These are phyloP conservation scores for Aphanomyces stellatus DNA, from an alignment of 352 stramenopile species.

Conservation along the genomic window DNA sequence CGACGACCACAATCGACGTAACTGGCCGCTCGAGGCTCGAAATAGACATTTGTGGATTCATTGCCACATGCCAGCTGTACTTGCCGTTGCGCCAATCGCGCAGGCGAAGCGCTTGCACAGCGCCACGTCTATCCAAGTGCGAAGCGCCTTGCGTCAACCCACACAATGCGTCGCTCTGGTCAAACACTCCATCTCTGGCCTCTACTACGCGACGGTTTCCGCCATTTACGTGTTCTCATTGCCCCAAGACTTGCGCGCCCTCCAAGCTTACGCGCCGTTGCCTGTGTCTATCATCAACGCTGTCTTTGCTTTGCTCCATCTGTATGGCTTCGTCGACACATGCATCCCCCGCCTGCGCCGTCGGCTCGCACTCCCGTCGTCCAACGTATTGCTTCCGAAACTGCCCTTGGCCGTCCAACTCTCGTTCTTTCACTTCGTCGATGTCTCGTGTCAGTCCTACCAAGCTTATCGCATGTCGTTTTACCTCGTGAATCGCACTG, in stretches of 20 bases:
- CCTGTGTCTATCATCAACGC: background rate
- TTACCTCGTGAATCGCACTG: background rate
- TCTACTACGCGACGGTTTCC: background rate
- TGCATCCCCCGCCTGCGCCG: background rate
- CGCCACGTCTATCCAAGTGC: too few species aligned
- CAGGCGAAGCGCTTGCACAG: too few species aligned
- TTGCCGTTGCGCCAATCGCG: too few species aligned
- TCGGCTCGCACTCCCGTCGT: too few species aligned
- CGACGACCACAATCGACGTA: too few species aligned
- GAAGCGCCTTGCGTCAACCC: background rate
- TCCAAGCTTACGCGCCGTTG: background rate
- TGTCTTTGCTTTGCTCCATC: background rate
- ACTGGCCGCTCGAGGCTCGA: too few species aligned
- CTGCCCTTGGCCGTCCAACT: background rate
- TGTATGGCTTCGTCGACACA: background rate
- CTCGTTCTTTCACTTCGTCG: background rate
- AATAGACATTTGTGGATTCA: too few species aligned
- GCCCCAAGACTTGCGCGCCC: background rate
- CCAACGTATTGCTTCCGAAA: too few species aligned
- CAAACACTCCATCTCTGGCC: background rate
- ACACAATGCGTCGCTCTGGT: background rate
- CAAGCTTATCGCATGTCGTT: constrained; percentile 11
- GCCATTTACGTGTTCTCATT: background rate
- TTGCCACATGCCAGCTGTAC: too few species aligned
- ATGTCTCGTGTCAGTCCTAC: constrained; percentile 1